phyloP scores from a whole-genome alignment of 176 grass and related monocot genomes.

The Canna indica region DNA sequence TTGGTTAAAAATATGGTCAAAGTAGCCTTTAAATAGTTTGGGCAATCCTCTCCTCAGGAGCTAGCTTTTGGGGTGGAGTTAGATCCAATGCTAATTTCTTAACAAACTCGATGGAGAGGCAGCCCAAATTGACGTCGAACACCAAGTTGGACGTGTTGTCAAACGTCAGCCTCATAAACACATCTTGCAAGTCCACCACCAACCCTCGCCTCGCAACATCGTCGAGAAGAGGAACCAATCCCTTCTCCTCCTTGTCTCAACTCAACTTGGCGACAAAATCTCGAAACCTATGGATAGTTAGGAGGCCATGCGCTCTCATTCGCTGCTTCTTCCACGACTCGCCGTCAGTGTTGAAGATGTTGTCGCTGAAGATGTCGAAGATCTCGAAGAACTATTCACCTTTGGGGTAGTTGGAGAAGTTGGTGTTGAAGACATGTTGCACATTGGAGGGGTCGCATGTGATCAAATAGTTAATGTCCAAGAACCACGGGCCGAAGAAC shows the following conservation, averaged over 20 bases:
- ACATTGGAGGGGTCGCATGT: constrained; percentile 3
- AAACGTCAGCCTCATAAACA: constrained; percentile 9
- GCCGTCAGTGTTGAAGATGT: constrained; percentile 6
- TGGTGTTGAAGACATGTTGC: neutral
- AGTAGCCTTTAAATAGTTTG: no score
- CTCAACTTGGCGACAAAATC: neutral
- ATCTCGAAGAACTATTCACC: neutral
- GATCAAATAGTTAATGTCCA: neutral
- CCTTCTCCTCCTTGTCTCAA: neutral
- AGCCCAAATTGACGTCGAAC: neutral
- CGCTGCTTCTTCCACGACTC: neutral
- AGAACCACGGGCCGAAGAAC: constrained; percentile 5
- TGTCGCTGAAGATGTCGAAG: constrained; percentile 9
- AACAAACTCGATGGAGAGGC: constrained; percentile 6
- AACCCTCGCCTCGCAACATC: neutral
- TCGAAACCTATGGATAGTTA: neutral
- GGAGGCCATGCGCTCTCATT: neutral
- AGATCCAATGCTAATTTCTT: no score
- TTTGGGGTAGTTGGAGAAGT: constrained; percentile 11
- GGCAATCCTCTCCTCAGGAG: no score
- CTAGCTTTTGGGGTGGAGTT: no score
- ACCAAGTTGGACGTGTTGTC: constrained; percentile 2
- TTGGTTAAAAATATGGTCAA: no score
- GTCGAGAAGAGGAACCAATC: neutral
- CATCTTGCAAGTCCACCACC: constrained; percentile 7